Evolutionary conservation across 2,329 filamentous ascomycete species (phyloP).

Genomic region (Aspergillus candidus): DNA sequence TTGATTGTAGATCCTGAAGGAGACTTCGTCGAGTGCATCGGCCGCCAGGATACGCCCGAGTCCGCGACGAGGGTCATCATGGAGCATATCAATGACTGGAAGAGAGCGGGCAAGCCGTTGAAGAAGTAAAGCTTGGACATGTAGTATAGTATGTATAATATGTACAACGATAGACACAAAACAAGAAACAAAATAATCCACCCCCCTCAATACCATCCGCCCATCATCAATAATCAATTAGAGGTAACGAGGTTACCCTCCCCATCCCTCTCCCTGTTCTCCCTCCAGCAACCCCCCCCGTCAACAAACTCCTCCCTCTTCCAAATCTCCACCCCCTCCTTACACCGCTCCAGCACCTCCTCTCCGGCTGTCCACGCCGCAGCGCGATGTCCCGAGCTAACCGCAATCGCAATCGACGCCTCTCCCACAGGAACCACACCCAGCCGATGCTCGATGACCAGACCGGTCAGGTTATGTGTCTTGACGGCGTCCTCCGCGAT

Average conservation of each 20-base stretch:
- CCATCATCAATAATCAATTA: neutral
- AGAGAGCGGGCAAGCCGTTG: slow-evolving; percentile 47
- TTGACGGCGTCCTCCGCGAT: slow-evolving; percentile 45
- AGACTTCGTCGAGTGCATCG: slow-evolving; percentile 95
- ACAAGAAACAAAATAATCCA: slow-evolving; percentile 1
- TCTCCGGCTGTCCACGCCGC: slow-evolving; percentile 85
- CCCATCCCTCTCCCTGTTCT: slow-evolving; percentile 67
- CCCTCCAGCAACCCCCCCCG: slow-evolving; percentile 71
- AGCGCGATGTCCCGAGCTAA: slow-evolving; percentile 74
- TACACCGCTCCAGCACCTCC: slow-evolving; percentile 80
- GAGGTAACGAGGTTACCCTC: slow-evolving; percentile 31
- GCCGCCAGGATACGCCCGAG: slow-evolving; percentile 86
- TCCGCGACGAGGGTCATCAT: slow-evolving; percentile 77
- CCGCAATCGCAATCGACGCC: slow-evolving; percentile 85
- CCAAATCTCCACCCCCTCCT: slow-evolving; percentile 88
- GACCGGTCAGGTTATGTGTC: slow-evolving; percentile 59
- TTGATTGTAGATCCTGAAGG: slow-evolving; percentile 72
- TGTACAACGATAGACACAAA: slow-evolving; percentile 3
- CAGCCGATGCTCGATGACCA: slow-evolving; percentile 78
- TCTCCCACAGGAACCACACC: slow-evolving; percentile 84
- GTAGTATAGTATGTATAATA: slow-evolving; percentile 8
- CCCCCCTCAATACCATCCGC: neutral
- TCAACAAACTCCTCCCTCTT: slow-evolving; percentile 82
- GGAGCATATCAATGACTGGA: slow-evolving; percentile 78
- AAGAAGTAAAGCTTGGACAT: slow-evolving; percentile 32